Conservation (phyloP, 176 grass and related monocot genomes). For the Zoysia japonica region DNA sequence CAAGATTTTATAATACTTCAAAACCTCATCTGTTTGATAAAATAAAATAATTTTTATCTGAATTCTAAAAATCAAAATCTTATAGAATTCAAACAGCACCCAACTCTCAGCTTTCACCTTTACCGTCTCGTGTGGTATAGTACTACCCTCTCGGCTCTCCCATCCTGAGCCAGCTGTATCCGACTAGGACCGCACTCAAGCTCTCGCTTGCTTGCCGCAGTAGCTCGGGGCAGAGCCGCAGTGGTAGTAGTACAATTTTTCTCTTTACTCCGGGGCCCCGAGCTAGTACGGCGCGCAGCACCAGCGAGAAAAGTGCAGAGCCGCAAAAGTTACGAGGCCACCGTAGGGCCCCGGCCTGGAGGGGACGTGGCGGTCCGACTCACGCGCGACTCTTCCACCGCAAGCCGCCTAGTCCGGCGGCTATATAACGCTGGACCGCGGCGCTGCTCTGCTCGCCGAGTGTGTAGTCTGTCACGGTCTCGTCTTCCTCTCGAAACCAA, state of each 20-base stretch:
- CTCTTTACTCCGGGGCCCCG: no score
- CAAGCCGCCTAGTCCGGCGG: neutral
- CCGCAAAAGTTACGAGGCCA: constrained; percentile 3
- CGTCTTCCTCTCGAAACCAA: neutral
- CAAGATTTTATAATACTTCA: no score
- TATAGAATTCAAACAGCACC: no score
- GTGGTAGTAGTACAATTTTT: no score
- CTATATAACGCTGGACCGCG: constrained; percentile 2
- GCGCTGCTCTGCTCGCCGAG: neutral
- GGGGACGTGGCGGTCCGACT: constrained; percentile 35
- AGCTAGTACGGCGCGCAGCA: no score
- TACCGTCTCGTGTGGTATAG: constrained; percentile 38
- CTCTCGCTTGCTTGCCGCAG: neutral
- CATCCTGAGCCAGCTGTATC: constrained; percentile 31
- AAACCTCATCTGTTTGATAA: no score
- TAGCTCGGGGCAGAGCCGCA: neutral
- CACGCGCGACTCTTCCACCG: constrained; percentile 36
- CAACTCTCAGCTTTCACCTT: constrained; percentile 13
- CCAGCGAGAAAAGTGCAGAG: neutral
- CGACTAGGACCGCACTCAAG: neutral
- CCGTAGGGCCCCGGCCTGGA: neutral
- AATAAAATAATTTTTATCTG: no score
- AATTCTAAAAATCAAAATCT: no score
- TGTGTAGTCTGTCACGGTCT: neutral
- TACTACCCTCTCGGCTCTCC: no score